These are phyloP conservation scores for Leishmania lainsoni DNA, from an alignment of 208 protist species.

Conservation along the genomic window DNA sequence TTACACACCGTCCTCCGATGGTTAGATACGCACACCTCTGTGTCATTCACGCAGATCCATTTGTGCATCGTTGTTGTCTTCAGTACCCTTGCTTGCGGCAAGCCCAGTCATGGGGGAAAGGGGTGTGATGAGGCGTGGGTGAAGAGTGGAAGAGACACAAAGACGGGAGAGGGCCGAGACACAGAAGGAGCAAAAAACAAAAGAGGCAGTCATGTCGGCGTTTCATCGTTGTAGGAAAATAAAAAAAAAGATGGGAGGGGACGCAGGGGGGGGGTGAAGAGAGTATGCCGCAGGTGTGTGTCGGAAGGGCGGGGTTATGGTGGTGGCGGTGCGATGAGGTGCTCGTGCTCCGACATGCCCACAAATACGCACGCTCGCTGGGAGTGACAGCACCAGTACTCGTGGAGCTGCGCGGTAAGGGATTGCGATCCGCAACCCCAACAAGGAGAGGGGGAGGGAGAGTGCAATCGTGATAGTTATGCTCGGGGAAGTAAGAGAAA, in stretches of 20 bases:
- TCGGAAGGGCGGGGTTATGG: not conserved
- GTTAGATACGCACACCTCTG: not conserved
- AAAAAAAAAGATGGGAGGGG: not conserved
- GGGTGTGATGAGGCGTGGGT: not conserved
- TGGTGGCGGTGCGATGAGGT: not conserved
- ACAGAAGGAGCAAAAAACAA: not conserved
- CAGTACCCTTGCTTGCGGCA: not conserved
- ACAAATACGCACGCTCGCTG: not conserved
- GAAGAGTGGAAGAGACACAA: not conserved
- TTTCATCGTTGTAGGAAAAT: not conserved
- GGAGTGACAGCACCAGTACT: not conserved
- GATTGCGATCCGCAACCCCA: not conserved
- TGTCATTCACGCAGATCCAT: not conserved
- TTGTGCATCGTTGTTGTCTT: not conserved
- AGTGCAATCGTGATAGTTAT: not conserved
- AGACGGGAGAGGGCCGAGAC: not conserved
- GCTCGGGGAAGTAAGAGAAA: not conserved
- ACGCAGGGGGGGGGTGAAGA: not conserved
- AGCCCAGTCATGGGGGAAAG: not conserved
- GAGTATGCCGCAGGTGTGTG: not conserved
- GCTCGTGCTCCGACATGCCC: not conserved
- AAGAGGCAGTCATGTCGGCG: not conserved
- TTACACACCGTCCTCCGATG: not conserved
- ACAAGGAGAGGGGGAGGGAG: not conserved
- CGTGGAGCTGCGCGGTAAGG: not conserved